These are phyloP conservation scores for Populus nigra DNA, from an alignment of 345 rosid species.

Conservation along the genomic window DNA sequence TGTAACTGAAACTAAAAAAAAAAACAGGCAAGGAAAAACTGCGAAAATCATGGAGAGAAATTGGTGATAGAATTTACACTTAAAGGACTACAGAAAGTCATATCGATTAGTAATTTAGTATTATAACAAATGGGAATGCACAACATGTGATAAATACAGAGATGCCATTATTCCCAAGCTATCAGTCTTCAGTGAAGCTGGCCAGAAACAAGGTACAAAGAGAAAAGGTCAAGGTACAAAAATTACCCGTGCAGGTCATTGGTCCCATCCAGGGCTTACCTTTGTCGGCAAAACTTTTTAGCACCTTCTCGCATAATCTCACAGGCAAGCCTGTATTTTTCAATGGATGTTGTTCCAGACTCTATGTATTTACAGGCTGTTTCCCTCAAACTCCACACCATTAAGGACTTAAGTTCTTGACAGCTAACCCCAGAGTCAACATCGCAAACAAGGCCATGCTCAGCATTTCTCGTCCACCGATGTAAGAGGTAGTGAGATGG, in stretches of 20 bases:
- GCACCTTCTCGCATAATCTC: constrained; percentile 85
- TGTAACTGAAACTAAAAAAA: neutral
- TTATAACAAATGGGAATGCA: neutral
- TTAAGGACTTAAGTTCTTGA: constrained; percentile 61
- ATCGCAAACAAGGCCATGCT: constrained; percentile 55
- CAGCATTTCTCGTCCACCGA: constrained; percentile 86
- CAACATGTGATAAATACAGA: neutral
- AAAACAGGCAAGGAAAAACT: neutral
- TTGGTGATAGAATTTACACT: neutral
- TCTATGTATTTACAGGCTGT: constrained; percentile 76
- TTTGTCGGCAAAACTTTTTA: constrained; percentile 69
- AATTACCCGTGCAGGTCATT: constrained; percentile 7
- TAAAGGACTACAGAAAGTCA: neutral
- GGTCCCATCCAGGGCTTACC: constrained; percentile 36
- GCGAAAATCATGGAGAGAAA: neutral
- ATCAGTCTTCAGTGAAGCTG: neutral
- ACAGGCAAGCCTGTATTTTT: constrained; percentile 71
- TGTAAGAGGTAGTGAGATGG: constrained; percentile 70
- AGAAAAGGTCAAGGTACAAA: constrained; percentile 17
- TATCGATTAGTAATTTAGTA: neutral
- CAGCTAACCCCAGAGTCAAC: constrained; percentile 53
- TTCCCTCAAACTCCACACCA: constrained; percentile 91
- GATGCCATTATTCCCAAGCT: constrained; percentile 7
- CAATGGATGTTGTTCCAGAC: constrained; percentile 63
- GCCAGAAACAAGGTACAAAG: constrained; percentile 12